phyloP scores from a whole-genome alignment of 2,329 filamentous ascomycete genomes.

The Colletotrichum endophyticum region DNA sequence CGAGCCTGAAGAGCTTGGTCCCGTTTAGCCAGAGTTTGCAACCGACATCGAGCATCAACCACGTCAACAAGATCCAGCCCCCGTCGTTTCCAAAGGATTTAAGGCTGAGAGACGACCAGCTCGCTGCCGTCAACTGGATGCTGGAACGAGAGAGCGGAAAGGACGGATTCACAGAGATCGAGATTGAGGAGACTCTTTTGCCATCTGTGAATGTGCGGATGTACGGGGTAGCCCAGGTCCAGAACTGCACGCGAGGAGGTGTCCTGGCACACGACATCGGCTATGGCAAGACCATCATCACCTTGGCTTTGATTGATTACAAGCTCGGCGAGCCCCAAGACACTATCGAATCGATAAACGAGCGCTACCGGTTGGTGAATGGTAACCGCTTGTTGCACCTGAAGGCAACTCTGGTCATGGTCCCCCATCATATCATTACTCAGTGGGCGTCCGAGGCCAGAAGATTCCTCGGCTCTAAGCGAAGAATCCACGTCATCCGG shows the following conservation, averaged over 20 bases:
- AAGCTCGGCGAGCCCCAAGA: conserved; percentile 22
- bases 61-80: neutral
- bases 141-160: conserved; percentile 24
- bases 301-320: conserved; percentile 39
- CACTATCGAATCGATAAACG: conserved; percentile 10
- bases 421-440: conserved; percentile 40
- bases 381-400: conserved; percentile 16
- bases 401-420: conserved; percentile 44
- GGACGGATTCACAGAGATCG: conserved; percentile 35
- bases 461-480: conserved; percentile 32
- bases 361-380: conserved; percentile 18
- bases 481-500: conserved; percentile 30
- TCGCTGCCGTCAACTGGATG: conserved; percentile 29
- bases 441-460: conserved; percentile 42
- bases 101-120: conserved; percentile 25
- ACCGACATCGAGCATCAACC: neutral
- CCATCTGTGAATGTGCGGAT: conserved; percentile 36
- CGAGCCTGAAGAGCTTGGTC: conserved; percentile 12
- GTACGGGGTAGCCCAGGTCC: conserved; percentile 31
- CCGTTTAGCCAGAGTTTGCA: conserved; percentile 33
- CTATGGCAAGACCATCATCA: conserved; percentile 49
- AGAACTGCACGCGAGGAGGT: conserved; percentile 36
- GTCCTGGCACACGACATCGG: conserved; percentile 49
- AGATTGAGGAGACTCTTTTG: conserved; percentile 42
- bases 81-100: conserved; percentile 19